Base-by-base conservation (phyloP, 2,329 filamentous ascomycete species). In the Exophiala spinifera region DNA sequence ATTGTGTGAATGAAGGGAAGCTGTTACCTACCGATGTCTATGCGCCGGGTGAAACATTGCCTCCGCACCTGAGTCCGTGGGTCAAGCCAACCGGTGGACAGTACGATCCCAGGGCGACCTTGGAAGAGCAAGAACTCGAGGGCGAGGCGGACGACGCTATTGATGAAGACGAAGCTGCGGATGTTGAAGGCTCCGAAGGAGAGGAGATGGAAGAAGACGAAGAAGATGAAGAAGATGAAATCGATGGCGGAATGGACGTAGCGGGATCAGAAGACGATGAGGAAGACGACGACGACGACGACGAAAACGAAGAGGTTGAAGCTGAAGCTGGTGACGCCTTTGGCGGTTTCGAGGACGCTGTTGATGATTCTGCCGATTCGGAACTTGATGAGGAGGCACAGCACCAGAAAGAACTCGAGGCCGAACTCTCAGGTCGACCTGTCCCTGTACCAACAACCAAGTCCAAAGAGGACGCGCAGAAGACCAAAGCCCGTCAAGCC, bases 41-140 rank as follows among this genome's bases (percentile, higher is more conserved):
- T 67, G 89, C 87, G 0, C 94, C 94, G 1, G 94, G 94, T 15
- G 87, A 91, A 15, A 86, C 89, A 63, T 79, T 99, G 28, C 94
- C 94, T 19, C 94, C 94, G 11, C 94, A 99, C 79, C 74, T 99
- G 64, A 97, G 91, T 71, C 94, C 94, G 21, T 99, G 95, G 80
- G 91, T 97, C 61, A 92, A 91, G 79, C 80, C 83, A 58, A 87
- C 86, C 56, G 87, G 87, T 68, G 91, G 91, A 54, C 87, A 87
- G 65, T 99, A 99, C 70, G 94, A 99, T 70, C 94, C 94, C 42
- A 94, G 88, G 15, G 79, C 89, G 56, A 83, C 89, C 33, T 78
- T 97, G 51, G 90, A 87, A 57, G 90, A 92, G 59, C 92, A 96
- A 72, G 88, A 96, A 72, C 84, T 86, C 17, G 91, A 94, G 69